Conservation (phyloP, 2,329 filamentous ascomycete genomes). For the Aschersonia sp. region DNA sequence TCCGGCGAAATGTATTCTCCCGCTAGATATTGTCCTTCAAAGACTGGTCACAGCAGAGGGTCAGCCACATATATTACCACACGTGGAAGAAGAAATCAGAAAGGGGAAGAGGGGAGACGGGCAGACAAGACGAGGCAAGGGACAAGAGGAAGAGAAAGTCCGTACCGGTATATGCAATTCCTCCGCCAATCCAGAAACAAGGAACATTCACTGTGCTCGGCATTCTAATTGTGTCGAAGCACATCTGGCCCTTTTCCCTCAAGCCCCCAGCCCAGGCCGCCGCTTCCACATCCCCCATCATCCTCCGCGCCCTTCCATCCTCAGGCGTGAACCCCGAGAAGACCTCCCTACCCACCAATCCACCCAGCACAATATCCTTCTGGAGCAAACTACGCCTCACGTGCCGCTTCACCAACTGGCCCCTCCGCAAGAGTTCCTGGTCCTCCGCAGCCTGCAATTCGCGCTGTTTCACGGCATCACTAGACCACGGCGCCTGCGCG, state of each 20-base stretch:
- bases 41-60: background rate
- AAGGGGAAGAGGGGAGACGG: background rate
- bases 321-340: slow-evolving; percentile 6
- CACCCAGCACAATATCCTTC: slow-evolving; percentile 17
- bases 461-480: slow-evolving; percentile 42
- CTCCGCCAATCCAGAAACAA: slow-evolving; percentile 25
- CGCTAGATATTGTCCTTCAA: slow-evolving; percentile 2
- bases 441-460: slow-evolving; percentile 26
- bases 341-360: slow-evolving; percentile 14
- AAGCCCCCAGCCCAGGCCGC: slow-evolving; percentile 24
- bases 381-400: slow-evolving; percentile 21
- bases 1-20: background rate
- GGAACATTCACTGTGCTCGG: slow-evolving; percentile 20
- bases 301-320: slow-evolving; percentile 9
- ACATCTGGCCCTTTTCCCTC: slow-evolving; percentile 23
- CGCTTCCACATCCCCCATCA: slow-evolving; percentile 12
- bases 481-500: slow-evolving; percentile 35
- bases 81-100: background rate
- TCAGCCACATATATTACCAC: background rate
- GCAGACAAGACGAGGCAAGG: background rate
- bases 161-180: slow-evolving; percentile 29
- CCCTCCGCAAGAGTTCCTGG: slow-evolving; percentile 11
- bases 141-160: background rate
- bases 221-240: slow-evolving; percentile 11
- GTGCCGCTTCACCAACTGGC: slow-evolving; percentile 18